Base-by-base conservation (phyloP, 2,329 filamentous ascomycete species). In the Fusarium piperis region DNA sequence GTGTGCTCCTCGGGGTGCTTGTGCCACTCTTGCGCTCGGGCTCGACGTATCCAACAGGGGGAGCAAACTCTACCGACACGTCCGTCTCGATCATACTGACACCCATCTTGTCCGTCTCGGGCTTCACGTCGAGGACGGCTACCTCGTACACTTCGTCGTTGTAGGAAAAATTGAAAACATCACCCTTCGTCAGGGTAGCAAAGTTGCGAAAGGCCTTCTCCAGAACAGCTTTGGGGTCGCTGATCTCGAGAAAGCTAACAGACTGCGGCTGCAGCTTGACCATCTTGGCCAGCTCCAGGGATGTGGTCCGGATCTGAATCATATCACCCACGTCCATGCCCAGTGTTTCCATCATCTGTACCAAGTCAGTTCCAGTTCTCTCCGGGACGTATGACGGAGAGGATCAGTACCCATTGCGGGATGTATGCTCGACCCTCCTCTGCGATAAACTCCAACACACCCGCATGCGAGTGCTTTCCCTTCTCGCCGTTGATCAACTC, bases 181-280 rank as follows among this genome's bases (percentile, higher is more conserved):
- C 96, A 71, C 94, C 95, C 78, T 95, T 94, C 4, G 95, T 97
- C 16, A 98, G 87, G 57, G 95, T 95, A 16, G 95, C 94, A 83
- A 98, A 99, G 82, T 97, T 97, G 46, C 95, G 92, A 83, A 99
- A 98, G 0, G 94, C 95, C 76, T 96, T 96, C 83, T 99, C 96
- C 32, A 99, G 90, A 13, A 99, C 96, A 41, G 96, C 96, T 83
- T 97, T 98, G 23, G 96, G 96, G 77, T 99, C 96, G 76, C 93
- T 95, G 79, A 99, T 98, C 51, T 98, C 95, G 71, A 99, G 92
- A 83, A 99, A 99, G 76, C 92, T 93, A 59, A 93, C 91, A 23
- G 94, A 95, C 83, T 99, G 96, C 0, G 96, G 94, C 84, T 99
- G 95, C 10, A 99, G 89, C 83, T 99, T 99, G 85, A 99, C 97